A percentile compares a stretch with the other conserved stretches of the same genome.
phyloP scores from a whole-genome alignment of 176 grass and related monocot genomes.

The Avena atlantica region DNA sequence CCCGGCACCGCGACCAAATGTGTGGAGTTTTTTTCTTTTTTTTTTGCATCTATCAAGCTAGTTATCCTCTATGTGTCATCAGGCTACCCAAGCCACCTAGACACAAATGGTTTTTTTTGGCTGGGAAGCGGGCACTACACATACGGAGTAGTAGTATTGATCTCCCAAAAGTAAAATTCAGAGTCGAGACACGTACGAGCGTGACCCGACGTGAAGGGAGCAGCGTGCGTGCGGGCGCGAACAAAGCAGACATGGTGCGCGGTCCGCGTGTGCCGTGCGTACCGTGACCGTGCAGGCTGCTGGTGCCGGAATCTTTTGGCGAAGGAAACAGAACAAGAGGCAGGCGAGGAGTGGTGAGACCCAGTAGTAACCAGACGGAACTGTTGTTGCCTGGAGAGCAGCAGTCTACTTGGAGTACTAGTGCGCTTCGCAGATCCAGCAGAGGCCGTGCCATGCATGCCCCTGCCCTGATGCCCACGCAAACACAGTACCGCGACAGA shows the following conservation, averaged over 20 bases:
- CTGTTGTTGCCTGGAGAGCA: constrained; percentile 41
- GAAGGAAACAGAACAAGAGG: not conserved
- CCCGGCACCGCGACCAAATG: too few species aligned
- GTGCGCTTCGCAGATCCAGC: constrained; percentile 39
- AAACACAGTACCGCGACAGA: not conserved
- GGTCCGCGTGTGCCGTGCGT: not conserved
- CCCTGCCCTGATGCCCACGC: constrained; percentile 1
- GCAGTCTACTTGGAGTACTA: not conserved
- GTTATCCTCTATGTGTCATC: too few species aligned
- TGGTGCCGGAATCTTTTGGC: not conserved
- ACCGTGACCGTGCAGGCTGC: not conserved
- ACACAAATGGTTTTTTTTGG: too few species aligned
- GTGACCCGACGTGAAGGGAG: not conserved
- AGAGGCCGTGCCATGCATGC: not conserved
- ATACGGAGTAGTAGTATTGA: too few species aligned
- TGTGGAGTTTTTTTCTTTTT: too few species aligned
- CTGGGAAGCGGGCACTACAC: too few species aligned
- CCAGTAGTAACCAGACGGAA: not conserved
- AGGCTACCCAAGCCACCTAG: too few species aligned
- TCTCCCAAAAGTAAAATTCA: too few species aligned
- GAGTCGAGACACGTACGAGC: too few species aligned
- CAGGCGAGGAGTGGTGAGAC: not conserved
- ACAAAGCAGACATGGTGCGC: not conserved
- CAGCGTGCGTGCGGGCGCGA: not conserved
- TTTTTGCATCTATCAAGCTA: too few species aligned